These are phyloP conservation scores for Tetracentron sinense DNA, from an alignment of 164 flowering plant species.

Conservation along the genomic window DNA sequence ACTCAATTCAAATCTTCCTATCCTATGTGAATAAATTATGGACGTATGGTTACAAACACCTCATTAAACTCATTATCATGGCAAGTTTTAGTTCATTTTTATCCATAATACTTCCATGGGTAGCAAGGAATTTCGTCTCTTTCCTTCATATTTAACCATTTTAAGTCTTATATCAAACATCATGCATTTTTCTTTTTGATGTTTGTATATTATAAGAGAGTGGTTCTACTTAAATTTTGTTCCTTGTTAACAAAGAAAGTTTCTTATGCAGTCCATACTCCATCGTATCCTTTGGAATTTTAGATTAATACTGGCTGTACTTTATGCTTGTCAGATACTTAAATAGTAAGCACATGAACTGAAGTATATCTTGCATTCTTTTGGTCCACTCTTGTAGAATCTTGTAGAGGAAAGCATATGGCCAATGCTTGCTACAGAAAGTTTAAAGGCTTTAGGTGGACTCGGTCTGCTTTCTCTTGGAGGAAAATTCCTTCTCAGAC, in stretches of 20 bases:
- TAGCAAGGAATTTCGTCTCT: conserved; percentile 1
- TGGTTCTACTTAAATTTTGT: neutral
- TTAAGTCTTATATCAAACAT: too few species aligned
- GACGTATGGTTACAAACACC: too few species aligned
- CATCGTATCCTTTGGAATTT: neutral
- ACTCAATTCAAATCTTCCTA: too few species aligned
- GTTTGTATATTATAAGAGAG: neutral
- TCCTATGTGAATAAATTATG: too few species aligned
- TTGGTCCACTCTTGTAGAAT: conserved; percentile 40
- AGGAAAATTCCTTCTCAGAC: conserved; percentile 80
- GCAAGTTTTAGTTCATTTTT: too few species aligned
- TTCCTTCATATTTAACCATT: too few species aligned
- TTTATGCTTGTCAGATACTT: neutral
- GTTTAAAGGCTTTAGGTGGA: conserved; percentile 89
- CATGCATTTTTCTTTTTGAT: too few species aligned
- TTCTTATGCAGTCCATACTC: neutral
- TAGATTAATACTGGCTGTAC: neutral
- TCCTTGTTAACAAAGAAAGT: neutral
- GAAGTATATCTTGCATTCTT: conserved; percentile 7
- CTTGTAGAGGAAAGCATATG: conserved; percentile 71
- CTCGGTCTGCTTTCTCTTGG: conserved; percentile 92
- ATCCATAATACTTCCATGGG: neutral
- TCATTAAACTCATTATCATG: too few species aligned
- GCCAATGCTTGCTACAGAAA: conserved; percentile 89
- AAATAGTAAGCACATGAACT: neutral